phyloP scores from a whole-genome alignment of 179 eudicot genomes.

The Silene vulgaris region DNA sequence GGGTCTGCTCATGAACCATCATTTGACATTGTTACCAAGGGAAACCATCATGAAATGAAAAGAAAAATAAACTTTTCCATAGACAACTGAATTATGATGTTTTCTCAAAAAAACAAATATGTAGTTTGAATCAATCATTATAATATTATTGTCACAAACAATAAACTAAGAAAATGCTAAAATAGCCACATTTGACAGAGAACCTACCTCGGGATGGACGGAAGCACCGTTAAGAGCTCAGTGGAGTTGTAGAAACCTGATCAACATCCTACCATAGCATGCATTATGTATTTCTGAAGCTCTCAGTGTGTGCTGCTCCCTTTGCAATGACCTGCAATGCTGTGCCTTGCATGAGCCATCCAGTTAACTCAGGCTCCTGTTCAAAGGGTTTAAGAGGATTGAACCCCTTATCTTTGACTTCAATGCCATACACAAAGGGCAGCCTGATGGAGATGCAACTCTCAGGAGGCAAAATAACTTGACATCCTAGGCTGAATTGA shows the following conservation, averaged over 20 bases:
- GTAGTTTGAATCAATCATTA: background rate
- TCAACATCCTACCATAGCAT: background rate
- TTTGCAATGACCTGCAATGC: conserved; percentile 52
- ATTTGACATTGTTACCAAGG: too few species aligned
- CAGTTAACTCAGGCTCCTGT: conserved; percentile 75
- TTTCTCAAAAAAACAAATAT: background rate
- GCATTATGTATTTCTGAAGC: conserved; percentile 17
- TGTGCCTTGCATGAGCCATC: conserved; percentile 70
- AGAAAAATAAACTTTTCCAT: too few species aligned
- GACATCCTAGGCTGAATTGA: conserved; percentile 68
- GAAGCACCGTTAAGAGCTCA: background rate
- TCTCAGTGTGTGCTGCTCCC: conserved; percentile 37
- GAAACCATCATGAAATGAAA: too few species aligned
- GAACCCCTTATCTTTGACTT: conserved; percentile 55
- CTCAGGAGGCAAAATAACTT: conserved; percentile 83
- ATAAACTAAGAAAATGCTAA: background rate
- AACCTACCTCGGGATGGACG: conserved; percentile 19
- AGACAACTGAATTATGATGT: too few species aligned
- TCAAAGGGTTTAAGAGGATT: conserved; percentile 66
- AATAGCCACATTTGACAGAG: conserved; percentile 6
- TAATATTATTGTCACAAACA: background rate
- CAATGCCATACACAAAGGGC: conserved; percentile 75
- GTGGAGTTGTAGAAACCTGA: background rate
- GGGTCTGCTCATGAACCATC: too few species aligned
- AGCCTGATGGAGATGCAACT: conserved; percentile 85